Evolutionary conservation across 2,329 filamentous ascomycete genomes (phyloP).

Genomic region (Fusarium sp.): DNA sequence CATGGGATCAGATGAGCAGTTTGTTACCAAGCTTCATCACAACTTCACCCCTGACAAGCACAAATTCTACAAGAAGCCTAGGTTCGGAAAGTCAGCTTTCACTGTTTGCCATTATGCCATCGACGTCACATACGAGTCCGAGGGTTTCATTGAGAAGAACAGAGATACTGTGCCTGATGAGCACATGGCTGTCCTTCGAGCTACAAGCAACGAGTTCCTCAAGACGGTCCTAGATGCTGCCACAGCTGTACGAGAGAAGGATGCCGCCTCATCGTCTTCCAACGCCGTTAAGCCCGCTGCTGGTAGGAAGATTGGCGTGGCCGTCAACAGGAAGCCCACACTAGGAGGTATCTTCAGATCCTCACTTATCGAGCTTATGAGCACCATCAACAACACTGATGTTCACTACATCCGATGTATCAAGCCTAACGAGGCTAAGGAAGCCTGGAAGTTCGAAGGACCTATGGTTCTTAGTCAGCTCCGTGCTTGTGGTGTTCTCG

Average conservation of each 20-base stretch:
- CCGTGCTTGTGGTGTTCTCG: conserved; percentile 97
- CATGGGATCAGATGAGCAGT: conserved; percentile 97
- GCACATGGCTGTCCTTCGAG: conserved; percentile 91
- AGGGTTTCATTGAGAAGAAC: conserved; percentile 99
- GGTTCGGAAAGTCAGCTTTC: conserved; percentile 97
- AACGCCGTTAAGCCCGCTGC: conserved; percentile 83
- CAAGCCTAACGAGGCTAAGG: conserved; percentile 98
- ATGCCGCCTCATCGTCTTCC: conserved; percentile 73
- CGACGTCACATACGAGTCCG: conserved; percentile 98
- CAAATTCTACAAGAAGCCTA: conserved; percentile 98
- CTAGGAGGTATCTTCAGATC: conserved; percentile 99
- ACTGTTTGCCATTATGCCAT: conserved; percentile 98
- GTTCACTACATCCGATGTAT: conserved; percentile 99
- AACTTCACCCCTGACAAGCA: conserved; percentile 93
- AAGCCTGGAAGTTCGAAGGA: conserved; percentile 97
- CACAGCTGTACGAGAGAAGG: conserved; percentile 89
- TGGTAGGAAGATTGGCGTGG: conserved; percentile 89
- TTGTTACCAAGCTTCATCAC: conserved; percentile 95
- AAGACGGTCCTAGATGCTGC: conserved; percentile 87
- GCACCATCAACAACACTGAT: conserved; percentile 96
- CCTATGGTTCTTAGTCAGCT: conserved; percentile 99
- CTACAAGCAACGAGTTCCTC: conserved; percentile 88
- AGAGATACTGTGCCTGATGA: conserved; percentile 98
- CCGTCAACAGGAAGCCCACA: conserved; percentile 95
- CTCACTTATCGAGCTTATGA: conserved; percentile 97